A percentile compares a stretch with the other conserved stretches of the same genome.
phyloP scores from a whole-genome alignment of 192 early-diverging fungal genomes.

The Coemansia sp. region DNA sequence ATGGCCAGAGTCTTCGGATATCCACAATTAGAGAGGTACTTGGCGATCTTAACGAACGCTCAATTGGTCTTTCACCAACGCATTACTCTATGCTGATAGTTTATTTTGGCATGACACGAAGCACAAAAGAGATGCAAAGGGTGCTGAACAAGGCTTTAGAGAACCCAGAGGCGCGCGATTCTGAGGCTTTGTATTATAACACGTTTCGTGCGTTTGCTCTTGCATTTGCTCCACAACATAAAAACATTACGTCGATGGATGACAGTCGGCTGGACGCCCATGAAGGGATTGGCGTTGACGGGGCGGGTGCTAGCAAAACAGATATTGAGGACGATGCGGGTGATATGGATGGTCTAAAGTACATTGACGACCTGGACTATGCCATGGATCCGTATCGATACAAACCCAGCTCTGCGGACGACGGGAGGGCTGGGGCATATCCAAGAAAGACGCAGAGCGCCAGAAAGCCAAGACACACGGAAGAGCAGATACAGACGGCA shows the following conservation, averaged over 20 bases:
- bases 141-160: slow-evolving; percentile 45
- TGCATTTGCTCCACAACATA: slow-evolving; percentile 9
- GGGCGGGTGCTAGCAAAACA: not conserved
- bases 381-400: slow-evolving; percentile 4
- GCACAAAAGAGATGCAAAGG: slow-evolving; percentile 33
- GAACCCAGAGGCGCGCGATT: slow-evolving; percentile 20
- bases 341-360: slow-evolving; percentile 14
- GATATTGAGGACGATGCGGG: not conserved
- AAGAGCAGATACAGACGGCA: slow-evolving; percentile 31
- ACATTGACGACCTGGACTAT: slow-evolving; percentile 30
- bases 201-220: slow-evolving; percentile 34
- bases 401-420: not conserved
- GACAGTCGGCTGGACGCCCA: not conserved
- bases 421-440: not conserved
- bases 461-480: not conserved
- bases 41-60: slow-evolving; percentile 36
- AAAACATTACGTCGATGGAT: not conserved
- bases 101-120: slow-evolving; percentile 36
- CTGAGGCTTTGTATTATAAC: slow-evolving; percentile 45
- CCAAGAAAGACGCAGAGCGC: not conserved
- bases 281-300: not conserved
- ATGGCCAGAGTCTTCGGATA: slow-evolving; percentile 14
- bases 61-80: slow-evolving; percentile 25
- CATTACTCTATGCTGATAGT: slow-evolving; percentile 51
- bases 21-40: slow-evolving; percentile 23